Conservation (phyloP, 306 rosid genomes). For the Medicago arabica region DNA sequence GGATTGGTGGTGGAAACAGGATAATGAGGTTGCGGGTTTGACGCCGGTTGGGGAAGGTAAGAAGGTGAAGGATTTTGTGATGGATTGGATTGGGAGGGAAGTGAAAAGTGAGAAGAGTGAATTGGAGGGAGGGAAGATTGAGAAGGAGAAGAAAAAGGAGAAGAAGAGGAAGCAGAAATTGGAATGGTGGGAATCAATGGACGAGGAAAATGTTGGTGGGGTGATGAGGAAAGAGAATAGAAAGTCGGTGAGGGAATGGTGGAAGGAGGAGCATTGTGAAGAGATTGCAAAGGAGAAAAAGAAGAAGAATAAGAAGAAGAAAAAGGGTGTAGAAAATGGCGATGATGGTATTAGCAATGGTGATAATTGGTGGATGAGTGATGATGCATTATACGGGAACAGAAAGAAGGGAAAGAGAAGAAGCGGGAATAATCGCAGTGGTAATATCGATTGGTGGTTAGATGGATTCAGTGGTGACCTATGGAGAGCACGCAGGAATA, state of each 20-base stretch:
- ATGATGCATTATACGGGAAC: slow-evolving; percentile 61
- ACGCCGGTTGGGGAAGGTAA: slow-evolving; percentile 43
- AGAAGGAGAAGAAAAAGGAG: slow-evolving; percentile 53
- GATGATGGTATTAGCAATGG: slow-evolving; percentile 43
- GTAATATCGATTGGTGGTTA: slow-evolving; percentile 84
- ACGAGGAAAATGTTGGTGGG: slow-evolving; percentile 57
- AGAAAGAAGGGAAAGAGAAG: slow-evolving; percentile 59
- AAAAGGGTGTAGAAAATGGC: slow-evolving; percentile 46
- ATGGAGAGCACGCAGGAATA: slow-evolving; percentile 61
- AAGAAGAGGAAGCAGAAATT: slow-evolving; percentile 60
- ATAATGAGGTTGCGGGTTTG: slow-evolving; percentile 43
- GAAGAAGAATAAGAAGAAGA: slow-evolving; percentile 60
- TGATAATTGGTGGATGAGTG: slow-evolving; percentile 66
- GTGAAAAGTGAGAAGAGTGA: slow-evolving; percentile 59
- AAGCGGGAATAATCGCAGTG: slow-evolving; percentile 63
- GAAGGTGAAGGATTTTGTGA: slow-evolving; percentile 84
- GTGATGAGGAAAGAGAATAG: slow-evolving; percentile 59
- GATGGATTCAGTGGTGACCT: slow-evolving; percentile 79
- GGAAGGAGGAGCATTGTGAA: slow-evolving; percentile 87
- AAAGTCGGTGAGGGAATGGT: slow-evolving; percentile 92
- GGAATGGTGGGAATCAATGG: slow-evolving; percentile 98
- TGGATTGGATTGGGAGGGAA: slow-evolving; percentile 95
- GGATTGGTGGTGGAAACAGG: slow-evolving; percentile 87
- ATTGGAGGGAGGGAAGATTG: slow-evolving; percentile 41
- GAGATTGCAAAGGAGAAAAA: slow-evolving; percentile 67